Base-by-base conservation (phyloP, 129 eudicot genomes). In the Heracleum sosnowskyi region DNA sequence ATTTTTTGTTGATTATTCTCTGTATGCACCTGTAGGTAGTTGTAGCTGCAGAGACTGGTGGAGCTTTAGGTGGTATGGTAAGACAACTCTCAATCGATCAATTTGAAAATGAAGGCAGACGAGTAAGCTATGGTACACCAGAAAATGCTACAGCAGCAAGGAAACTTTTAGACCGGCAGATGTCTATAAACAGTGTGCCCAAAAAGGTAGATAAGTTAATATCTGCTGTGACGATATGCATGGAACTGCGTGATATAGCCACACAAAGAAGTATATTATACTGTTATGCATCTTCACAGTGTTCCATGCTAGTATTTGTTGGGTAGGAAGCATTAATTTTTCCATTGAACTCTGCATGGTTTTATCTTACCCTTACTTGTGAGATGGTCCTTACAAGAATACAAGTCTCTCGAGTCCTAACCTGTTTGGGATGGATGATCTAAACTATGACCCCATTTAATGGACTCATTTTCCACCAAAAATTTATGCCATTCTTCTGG, bases 71-170 rank as follows among this genome's bases (percentile, higher is more conserved):
- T 86, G 98, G 98, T 40, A 90, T 95, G 97, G 98, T 95, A 63
- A 88, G 98, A 76, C 97, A 91, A 84, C 94, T 91, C 68, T 95
- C 97, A 28, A 91, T 95, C 51, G 97, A 95, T 84, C 98, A 91
- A 74, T 95, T 95, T 87, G 98, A 95, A 86, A 95, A 95, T 78
- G 98, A 95, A 84, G 97, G 98, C 76, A 84, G 98, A 81, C 85
- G 98, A 26, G 97, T 95, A 46, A 86, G 97, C 69, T 91, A 94
- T 77, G 98, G 98, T 42, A 94, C 98, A 78, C 97, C 97, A 26
- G 96, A 95, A 81, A 95, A 86, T 87, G 97, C 96, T 53, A 88
- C 96, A 74, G 97, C 98, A 37, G 98, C 98, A n/a, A 87, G 98
- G 88, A 94, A 94, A 74, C 93, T 94, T 76, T 81, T 94, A 63